phyloP scores from a whole-genome alignment of 345 rosid genomes.

The Citrus australasica region DNA sequence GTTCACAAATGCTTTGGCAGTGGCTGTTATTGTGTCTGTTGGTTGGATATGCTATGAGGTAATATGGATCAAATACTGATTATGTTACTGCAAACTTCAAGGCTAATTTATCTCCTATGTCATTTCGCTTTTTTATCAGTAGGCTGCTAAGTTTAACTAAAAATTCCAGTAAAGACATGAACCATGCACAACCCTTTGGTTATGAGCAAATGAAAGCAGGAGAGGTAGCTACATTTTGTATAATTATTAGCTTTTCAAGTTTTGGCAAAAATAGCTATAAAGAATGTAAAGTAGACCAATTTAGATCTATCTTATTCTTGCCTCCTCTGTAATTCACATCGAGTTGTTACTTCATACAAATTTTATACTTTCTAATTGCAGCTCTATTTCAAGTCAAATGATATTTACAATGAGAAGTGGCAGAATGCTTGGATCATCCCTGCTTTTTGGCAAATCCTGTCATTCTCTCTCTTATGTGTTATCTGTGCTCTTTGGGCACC shows the following conservation, averaged over 20 bases:
- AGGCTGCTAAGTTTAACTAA: neutral
- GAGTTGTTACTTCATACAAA: neutral
- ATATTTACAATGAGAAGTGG: slow-evolving; percentile 88
- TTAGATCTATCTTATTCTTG: neutral
- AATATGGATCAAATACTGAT: neutral
- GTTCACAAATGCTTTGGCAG: slow-evolving; percentile 95
- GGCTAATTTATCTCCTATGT: neutral
- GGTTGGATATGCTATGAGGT: slow-evolving; percentile 99
- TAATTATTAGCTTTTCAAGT: neutral
- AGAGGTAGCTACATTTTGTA: neutral
- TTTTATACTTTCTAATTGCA: slow-evolving; percentile 32
- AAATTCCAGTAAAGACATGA: too few species aligned
- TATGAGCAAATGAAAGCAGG: neutral
- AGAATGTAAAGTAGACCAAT: neutral
- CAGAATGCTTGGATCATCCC: slow-evolving; percentile 96
- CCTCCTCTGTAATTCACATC: neutral
- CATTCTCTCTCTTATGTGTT: slow-evolving; percentile 75
- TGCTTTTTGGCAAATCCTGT: slow-evolving; percentile 91
- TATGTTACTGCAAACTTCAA: neutral
- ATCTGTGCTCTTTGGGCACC: slow-evolving; percentile 97
- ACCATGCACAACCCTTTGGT: neutral
- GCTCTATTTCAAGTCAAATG: slow-evolving; percentile 91
- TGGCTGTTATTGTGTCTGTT: slow-evolving; percentile 82
- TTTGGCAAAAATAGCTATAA: neutral
- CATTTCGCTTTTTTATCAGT: neutral